Base-by-base conservation (phyloP, 345 rosid species). In the Limnanthes douglasii region DNA sequence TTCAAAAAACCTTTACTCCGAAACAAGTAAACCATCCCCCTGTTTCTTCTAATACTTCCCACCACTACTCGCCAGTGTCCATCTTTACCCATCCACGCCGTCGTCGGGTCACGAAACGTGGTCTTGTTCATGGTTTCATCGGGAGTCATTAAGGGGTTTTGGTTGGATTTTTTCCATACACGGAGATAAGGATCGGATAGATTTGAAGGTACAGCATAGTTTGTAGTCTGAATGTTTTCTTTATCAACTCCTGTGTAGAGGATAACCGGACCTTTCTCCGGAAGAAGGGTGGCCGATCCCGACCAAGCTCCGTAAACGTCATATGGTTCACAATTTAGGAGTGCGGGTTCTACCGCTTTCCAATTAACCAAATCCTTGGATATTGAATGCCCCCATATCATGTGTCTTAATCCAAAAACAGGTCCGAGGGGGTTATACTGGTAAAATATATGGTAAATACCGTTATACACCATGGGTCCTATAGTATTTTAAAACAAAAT, bases 71-170 rank as follows among this genome's bases (percentile, higher is more conserved):
- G 66, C 98, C 94, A 90, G 6, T 66, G 51, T 3, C 85, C 75
- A 15, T 64, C 69, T 5, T 34, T 18, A 2, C 60, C 11, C 22
- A 40, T 59, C 98, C 98, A 90, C 6, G 88, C 88, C 0, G 92
- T 90, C 41, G 94, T 77, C 0, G 96, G 98, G 45, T 78, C 92
- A 9, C 92, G 78, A 37, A 79, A 79, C 5, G 73, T 67, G 10
- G 64, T 68, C 0, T 51, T 65, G 8, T 79, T 79, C 8, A 79
- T 49, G 11, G 31, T 28, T 0, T 27, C 9, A 11, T 46, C 74
- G 0, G 98, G 96, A 2, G 47, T 4, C 0, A 62, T 60, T 0
- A 80, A 0, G 1, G 96, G 98, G 43, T 90, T 90, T 35, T 75
- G 55, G 1, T 54, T 57, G 5, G 96, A 96, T 32, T 80, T 90